Evolutionary conservation across 495 filamentous ascomycete species (phyloP).

Genomic region (Umbilicaria muhlenbergii): DNA sequence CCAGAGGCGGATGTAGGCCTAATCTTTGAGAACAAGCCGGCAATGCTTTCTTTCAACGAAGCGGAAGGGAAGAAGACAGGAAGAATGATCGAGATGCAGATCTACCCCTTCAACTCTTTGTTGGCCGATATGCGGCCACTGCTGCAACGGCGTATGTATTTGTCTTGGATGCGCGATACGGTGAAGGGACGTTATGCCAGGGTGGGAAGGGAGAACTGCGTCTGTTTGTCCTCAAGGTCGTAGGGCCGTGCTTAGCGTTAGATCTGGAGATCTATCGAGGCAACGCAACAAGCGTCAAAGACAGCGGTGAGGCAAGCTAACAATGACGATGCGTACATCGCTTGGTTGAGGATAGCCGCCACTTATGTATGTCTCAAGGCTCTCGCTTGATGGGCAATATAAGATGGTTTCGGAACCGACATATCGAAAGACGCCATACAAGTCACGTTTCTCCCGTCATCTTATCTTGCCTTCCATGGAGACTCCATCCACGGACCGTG

Average conservation of each 20-base stretch:
- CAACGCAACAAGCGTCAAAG: constrained; percentile 1
- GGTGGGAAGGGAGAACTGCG: neutral
- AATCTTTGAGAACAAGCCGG: too few species aligned
- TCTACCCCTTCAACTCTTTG: neutral
- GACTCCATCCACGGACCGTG: neutral
- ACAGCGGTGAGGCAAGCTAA: constrained; percentile 9
- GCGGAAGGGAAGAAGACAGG: neutral
- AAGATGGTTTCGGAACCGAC: too few species aligned
- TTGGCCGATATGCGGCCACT: neutral
- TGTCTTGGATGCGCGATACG: neutral
- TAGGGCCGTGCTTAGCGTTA: constrained; percentile 2
- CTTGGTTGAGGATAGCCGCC: too few species aligned
- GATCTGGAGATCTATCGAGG: constrained; percentile 3
- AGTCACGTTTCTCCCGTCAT: too few species aligned
- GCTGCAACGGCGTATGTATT: neutral
- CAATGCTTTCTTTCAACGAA: too few species aligned
- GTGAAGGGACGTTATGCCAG: neutral
- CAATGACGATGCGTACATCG: neutral
- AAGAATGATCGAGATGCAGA: neutral
- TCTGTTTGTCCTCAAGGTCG: constrained; percentile 2
- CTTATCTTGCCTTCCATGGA: too few species aligned
- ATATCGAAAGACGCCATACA: too few species aligned
- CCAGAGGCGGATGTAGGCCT: too few species aligned
- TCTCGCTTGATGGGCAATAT: too few species aligned
- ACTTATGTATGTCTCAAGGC: too few species aligned